Evolutionary conservation across 192 early-diverging fungal genomes (phyloP).

Genomic region (Entrophospora sp.): DNA sequence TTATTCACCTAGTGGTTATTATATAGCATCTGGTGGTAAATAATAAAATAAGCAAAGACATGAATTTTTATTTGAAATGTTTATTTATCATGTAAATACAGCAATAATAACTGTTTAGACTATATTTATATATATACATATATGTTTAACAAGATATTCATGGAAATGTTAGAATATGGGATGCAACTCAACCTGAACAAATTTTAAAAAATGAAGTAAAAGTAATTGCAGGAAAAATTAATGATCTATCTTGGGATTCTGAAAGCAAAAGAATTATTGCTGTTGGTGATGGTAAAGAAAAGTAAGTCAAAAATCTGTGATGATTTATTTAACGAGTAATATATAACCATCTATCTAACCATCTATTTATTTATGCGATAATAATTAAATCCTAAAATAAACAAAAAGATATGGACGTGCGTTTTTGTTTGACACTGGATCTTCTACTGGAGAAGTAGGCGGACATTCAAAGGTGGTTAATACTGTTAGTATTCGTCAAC

Average conservation of each 20-base stretch:
- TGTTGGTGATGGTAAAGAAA: constrained; percentile 88
- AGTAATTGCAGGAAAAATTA: constrained; percentile 67
- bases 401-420: constrained; percentile 88
- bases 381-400: too few species aligned
- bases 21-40: constrained; percentile 92
- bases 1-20: constrained; percentile 88
- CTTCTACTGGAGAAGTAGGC: constrained; percentile 81
- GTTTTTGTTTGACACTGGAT: constrained; percentile 82
- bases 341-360: too few species aligned
- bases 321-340: too few species aligned
- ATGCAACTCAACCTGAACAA: constrained; percentile 68
- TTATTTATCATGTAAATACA: background rate
- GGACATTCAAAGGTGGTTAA: constrained; percentile 89
- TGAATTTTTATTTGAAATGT: background rate
- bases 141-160: constrained; percentile 46
- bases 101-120: background rate
- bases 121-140: background rate
- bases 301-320: too few species aligned
- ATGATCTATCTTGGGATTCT: constrained; percentile 88
- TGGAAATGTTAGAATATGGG: constrained; percentile 95
- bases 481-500: constrained; percentile 78
- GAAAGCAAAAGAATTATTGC: constrained; percentile 96
- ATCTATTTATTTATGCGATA: too few species aligned
- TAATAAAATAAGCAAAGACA: background rate
- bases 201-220: constrained; percentile 78